These are phyloP conservation scores for Cryptosporidium sp. DNA, from an alignment of 169 alveolate genomes.

Conservation along the genomic window DNA sequence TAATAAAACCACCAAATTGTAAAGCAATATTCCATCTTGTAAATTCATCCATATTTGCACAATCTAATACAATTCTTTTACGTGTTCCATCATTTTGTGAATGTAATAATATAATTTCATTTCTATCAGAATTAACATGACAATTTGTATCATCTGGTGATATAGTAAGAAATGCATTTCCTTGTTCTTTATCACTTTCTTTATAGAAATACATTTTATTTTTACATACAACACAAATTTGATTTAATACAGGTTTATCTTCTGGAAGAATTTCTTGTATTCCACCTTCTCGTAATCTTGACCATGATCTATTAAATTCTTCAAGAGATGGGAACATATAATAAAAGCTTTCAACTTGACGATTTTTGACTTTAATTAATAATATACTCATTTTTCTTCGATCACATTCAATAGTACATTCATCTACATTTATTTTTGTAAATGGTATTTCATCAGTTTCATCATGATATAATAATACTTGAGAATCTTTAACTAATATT, in stretches of 20 bases:
- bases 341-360: conserved; percentile 56
- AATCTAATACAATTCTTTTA: conserved; percentile 43
- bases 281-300: conserved; percentile 74
- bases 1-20: conserved; percentile 48
- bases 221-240: conserved; percentile 72
- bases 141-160: conserved; percentile 75
- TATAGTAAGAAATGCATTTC: conserved; percentile 34
- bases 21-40: conserved; percentile 66
- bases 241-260: conserved; percentile 18
- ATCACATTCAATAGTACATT: conserved; percentile 47
- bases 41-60: conserved; percentile 73
- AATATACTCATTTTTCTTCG: conserved; percentile 74
- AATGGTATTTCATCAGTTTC: conserved; percentile 49
- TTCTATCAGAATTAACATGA: conserved; percentile 54
- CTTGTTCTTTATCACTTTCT: background rate
- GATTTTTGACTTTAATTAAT: conserved; percentile 13
- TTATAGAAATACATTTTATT: conserved; percentile 61
- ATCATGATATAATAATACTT: conserved; percentile 48
- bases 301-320: conserved; percentile 65
- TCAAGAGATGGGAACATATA: conserved; percentile 68
- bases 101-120: conserved; percentile 57
- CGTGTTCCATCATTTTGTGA: conserved; percentile 40
- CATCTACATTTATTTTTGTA: conserved; percentile 15
- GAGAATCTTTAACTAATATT: conserved; percentile 27
- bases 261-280: conserved; percentile 30